Base-by-base conservation (phyloP, 306 rosid species). In the Bauhinia variegata region DNA sequence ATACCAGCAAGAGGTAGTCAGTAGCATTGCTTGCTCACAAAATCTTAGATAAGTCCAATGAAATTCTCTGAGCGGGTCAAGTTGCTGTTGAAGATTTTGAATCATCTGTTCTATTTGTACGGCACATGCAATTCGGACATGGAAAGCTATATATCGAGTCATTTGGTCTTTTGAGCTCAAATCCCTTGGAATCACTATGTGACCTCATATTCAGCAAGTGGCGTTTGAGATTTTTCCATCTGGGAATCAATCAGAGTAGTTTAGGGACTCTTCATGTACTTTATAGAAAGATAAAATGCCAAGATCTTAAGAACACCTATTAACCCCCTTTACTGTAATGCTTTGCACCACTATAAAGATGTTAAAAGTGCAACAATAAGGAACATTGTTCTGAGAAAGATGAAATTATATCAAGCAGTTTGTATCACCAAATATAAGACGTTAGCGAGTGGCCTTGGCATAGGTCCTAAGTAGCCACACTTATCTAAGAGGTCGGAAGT, bases 121-220 rank as follows among this genome's bases (percentile, higher is more conserved):
- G 91, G 68, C 97, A 88, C 99, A 93, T 93, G 79, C 99, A 93
- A 79, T 93, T 95, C 4, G 99, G 99, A 89, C 99, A 93, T 2
- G 99, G 99, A 60, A 86, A 90, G 80, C 95, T 80, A 74, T 93
- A 93, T 72, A 93, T 80, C 0, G 99, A 93, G 80, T 93, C 97
- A 64, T 76, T 93, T 9, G 93, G 95, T 70, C 96, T 88, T 82
- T 85, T 93, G 39, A 90, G 77, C 76, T 93, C 99, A 61, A 79
- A 80, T 42, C 99, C 99, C 85, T 93, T 93, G 33, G 90, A 83
- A 83, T 90, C 99, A 14, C 99, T 86, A 75, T 93, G 97, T 32
- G 86, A 75, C 54, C 99, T 86, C 86, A 93, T 84, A 72, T 12
- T 80, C 75, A 86, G 75, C 84, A 93, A 78, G 54, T 93, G 97